phyloP scores from a whole-genome alignment of 73 alveolate species.

The Paramecium sexaurelia region DNA sequence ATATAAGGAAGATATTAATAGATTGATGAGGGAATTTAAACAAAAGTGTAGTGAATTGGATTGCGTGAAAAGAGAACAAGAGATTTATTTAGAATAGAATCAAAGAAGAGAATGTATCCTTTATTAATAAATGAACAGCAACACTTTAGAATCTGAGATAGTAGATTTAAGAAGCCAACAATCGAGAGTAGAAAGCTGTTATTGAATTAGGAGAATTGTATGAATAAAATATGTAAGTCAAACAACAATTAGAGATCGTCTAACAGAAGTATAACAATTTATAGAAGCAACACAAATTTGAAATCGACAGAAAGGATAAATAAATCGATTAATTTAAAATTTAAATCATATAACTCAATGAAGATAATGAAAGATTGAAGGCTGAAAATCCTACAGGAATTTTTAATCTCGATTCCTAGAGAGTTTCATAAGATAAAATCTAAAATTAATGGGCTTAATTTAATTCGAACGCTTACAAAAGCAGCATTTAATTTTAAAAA shows the following conservation, averaged over 20 bases:
- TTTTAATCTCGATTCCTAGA: neutral
- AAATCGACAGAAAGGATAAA: slow-evolving; percentile 47
- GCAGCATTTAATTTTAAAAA: slow-evolving; percentile 34
- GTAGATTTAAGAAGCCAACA: slow-evolving; percentile 40
- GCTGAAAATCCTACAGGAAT: neutral
- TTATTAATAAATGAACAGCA: slow-evolving; percentile 1
- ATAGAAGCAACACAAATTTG: slow-evolving; percentile 15
- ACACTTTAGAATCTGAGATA: neutral
- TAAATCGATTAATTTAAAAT: slow-evolving; percentile 22
- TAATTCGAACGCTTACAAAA: neutral
- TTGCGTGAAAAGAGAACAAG: neutral
- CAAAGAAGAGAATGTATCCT: slow-evolving; percentile 43
- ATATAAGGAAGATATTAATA: slow-evolving; percentile 50
- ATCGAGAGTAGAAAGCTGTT: slow-evolving; percentile 18
- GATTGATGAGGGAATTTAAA: slow-evolving; percentile 27
- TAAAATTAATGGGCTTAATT: neutral
- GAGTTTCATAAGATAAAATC: neutral
- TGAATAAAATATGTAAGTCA: slow-evolving; percentile 10
- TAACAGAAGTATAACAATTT: neutral
- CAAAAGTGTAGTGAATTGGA: neutral
- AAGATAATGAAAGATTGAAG: neutral
- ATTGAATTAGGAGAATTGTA: neutral
- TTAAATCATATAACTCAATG: slow-evolving; percentile 7
- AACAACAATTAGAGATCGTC: slow-evolving; percentile 6
- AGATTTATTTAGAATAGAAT: neutral